Evolutionary conservation across 2,329 filamentous ascomycete species (phyloP).

Genomic region (Penicillium aurantiogriseum): DNA sequence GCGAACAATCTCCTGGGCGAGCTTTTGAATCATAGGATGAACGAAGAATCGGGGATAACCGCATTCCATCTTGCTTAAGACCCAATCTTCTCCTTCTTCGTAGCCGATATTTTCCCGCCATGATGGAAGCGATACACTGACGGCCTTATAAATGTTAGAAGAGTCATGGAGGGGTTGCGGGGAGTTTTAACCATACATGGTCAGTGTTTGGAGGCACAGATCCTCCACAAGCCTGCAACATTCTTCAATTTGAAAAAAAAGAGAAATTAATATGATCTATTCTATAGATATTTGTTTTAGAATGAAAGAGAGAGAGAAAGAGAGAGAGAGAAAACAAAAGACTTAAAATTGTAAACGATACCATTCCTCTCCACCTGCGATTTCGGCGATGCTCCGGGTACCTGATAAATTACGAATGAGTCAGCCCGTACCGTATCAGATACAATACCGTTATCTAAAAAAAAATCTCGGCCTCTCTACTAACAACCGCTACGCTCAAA

Average conservation of each 20-base stretch:
- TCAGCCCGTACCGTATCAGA: constrained; percentile 9
- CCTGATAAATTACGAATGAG: constrained; percentile 12
- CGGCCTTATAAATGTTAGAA: constrained; percentile 61
- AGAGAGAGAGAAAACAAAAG: not conserved
- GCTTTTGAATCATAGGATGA: constrained; percentile 73
- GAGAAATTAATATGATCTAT: not conserved
- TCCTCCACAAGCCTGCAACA: constrained; percentile 57
- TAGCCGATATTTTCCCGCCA: constrained; percentile 91
- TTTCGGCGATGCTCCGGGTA: constrained; percentile 20
- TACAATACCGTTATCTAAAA: constrained; percentile 17
- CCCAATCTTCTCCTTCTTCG: constrained; percentile 86
- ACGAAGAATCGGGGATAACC: constrained; percentile 97
- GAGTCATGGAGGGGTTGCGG: constrained; percentile 24
- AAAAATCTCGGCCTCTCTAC: constrained; percentile 21
- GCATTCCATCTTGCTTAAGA: constrained; percentile 78
- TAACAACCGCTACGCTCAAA: constrained; percentile 11
- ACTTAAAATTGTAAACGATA: constrained; percentile 7
- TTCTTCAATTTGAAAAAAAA: constrained; percentile 25
- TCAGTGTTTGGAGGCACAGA: constrained; percentile 75
- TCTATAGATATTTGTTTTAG: not conserved
- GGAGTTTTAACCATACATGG: constrained; percentile 59
- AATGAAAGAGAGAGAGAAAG: constrained; percentile 2
- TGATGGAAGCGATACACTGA: constrained; percentile 92
- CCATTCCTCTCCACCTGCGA: constrained; percentile 17
- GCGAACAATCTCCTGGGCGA: constrained; percentile 66